These are phyloP conservation scores for Myxozyma melibiosi DNA, from an alignment of 805 yeast genomes.

Conservation along the genomic window DNA sequence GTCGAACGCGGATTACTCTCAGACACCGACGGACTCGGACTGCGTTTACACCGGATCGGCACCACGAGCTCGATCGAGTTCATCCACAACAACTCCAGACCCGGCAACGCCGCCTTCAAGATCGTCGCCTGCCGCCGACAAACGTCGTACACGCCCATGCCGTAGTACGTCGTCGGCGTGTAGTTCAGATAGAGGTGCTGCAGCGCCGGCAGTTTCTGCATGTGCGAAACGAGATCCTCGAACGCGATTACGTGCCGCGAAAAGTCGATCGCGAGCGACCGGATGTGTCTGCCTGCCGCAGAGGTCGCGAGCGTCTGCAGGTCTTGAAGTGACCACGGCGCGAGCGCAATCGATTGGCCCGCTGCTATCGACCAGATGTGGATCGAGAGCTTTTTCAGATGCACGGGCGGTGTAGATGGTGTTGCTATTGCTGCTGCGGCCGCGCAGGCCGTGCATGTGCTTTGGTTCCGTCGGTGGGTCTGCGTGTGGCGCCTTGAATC, in stretches of 20 bases:
- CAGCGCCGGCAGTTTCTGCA: slow-evolving; percentile 11
- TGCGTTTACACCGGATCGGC: slow-evolving; percentile 17
- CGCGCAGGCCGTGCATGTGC: too few relatives aligned
- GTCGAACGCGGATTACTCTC: neutral
- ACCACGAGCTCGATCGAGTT: slow-evolving; percentile 26
- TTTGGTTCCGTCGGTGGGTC: too few relatives aligned
- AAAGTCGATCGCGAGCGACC: slow-evolving; percentile 26
- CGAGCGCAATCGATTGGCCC: slow-evolving; percentile 20
- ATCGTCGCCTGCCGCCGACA: slow-evolving; percentile 23
- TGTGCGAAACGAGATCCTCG: slow-evolving; percentile 12
- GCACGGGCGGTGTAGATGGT: neutral
- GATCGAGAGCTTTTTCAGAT: slow-evolving; percentile 24
- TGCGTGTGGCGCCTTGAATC: too few relatives aligned
- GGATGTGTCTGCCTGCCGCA: slow-evolving; percentile 5
- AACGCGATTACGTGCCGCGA: slow-evolving; percentile 19
- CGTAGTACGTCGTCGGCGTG: slow-evolving; percentile 30
- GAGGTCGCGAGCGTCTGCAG: slow-evolving; percentile 16
- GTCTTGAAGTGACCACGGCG: slow-evolving; percentile 26
- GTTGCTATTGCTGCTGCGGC: neutral
- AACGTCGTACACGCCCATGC: slow-evolving; percentile 28
- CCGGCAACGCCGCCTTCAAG: slow-evolving; percentile 19
- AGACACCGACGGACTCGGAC: neutral
- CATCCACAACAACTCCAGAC: slow-evolving; percentile 27
- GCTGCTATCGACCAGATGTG: slow-evolving; percentile 30
- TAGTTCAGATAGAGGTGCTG: slow-evolving; percentile 22